A percentile compares a stretch with the other conserved stretches of the same genome.
These are phyloP conservation scores for Naegleria fowleri DNA, from an alignment of 208 protist genomes.

Conservation along the genomic window DNA sequence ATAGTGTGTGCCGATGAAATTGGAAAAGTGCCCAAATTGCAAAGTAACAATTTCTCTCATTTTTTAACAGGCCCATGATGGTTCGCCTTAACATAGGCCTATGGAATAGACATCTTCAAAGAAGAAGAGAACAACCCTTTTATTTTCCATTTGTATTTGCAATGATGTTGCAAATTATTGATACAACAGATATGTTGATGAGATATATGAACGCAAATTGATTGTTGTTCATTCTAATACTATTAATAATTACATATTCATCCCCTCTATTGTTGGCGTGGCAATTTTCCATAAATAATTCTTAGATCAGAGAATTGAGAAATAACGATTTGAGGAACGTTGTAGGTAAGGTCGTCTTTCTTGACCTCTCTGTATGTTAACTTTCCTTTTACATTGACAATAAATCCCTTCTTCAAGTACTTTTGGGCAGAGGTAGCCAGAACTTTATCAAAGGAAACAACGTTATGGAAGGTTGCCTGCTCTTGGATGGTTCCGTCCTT, in stretches of 20 bases:
- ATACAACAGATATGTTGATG: no score
- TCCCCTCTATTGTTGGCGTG: neutral
- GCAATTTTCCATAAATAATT: neutral
- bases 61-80: neutral
- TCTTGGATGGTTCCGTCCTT: neutral
- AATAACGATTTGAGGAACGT: neutral
- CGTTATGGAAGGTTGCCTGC: neutral
- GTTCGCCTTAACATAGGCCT: no score
- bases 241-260: no score
- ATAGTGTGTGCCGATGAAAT: constrained; percentile 12
- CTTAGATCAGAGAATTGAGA: neutral
- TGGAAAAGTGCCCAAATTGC: constrained; percentile 15
- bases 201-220: no score
- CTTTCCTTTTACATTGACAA: neutral
- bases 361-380: neutral
- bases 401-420: neutral
- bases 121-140: no score
- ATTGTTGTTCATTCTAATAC: no score
- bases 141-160: no score
- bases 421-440: neutral
- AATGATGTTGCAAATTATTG: no score
- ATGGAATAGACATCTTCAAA: no score
- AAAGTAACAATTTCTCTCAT: constrained; percentile 12
- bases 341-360: neutral
- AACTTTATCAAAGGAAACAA: neutral